A percentile compares a stretch with the other conserved stretches of the same genome.
These are phyloP conservation scores for Penicillium ochrochloron DNA, from an alignment of 495 filamentous ascomycete species.

Conservation along the genomic window DNA sequence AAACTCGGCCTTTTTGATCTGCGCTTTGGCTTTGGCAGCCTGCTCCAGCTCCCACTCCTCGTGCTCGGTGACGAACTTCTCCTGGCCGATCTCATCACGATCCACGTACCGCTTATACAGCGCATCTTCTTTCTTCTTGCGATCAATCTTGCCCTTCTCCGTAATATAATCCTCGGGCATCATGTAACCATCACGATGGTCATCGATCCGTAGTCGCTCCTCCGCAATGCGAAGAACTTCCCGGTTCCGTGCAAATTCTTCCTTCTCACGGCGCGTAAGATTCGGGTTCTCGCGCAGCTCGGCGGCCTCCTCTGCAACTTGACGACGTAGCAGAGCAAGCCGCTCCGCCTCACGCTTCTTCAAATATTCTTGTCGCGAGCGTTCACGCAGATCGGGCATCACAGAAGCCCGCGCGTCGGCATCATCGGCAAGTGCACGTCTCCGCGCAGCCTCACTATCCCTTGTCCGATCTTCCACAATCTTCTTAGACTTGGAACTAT, in stretches of 20 bases:
- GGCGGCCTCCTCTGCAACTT: conserved; percentile 87
- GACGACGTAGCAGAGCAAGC: conserved; percentile 80
- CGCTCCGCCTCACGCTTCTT: conserved; percentile 89
- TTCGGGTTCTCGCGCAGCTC: conserved; percentile 79
- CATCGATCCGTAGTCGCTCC: conserved; percentile 85
- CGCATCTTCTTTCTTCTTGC: conserved; percentile 86
- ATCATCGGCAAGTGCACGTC: conserved; percentile 69
- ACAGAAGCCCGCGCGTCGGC: conserved; percentile 62
- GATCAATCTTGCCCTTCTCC: conserved; percentile 88
- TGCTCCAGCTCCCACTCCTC: conserved; percentile 97
- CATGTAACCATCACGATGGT: conserved; percentile 90
- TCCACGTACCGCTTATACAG: conserved; percentile 92
- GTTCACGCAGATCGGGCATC: conserved; percentile 76
- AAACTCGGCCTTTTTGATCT: conserved; percentile 74
- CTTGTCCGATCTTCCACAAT: conserved; percentile 69
- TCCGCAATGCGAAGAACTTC: conserved; percentile 87
- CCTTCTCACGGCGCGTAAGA: conserved; percentile 78
- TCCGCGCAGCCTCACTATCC: conserved; percentile 59
- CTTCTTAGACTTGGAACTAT: conserved; percentile 74
- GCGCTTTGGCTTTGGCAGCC: conserved; percentile 84
- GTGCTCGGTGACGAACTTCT: conserved; percentile 90
- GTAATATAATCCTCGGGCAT: conserved; percentile 95
- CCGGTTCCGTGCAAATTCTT: conserved; percentile 88
- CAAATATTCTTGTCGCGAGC: conserved; percentile 89
- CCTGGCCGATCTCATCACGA: conserved; percentile 82